These are phyloP conservation scores for Aspergillus sp. DNA, from an alignment of 2,329 filamentous ascomycete genomes.

Conservation along the genomic window DNA sequence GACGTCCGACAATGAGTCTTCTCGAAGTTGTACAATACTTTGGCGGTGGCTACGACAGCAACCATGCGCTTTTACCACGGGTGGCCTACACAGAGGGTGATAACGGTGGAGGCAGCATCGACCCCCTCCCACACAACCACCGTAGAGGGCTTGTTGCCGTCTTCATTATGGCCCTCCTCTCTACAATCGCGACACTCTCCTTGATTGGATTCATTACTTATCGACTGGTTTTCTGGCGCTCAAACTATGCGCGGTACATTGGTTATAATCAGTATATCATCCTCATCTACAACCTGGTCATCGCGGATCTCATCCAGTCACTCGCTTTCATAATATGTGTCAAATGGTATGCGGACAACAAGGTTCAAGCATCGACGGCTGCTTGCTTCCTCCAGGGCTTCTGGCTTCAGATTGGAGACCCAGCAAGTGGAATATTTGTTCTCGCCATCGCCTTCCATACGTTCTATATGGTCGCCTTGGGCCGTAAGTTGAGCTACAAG, in stretches of 20 bases:
- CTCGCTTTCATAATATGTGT: conserved; percentile 55
- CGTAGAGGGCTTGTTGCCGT: conserved; percentile 53
- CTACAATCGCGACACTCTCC: conserved; percentile 48
- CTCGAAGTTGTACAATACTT: conserved; percentile 21
- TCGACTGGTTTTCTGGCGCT: conserved; percentile 56
- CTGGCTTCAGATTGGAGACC: conserved; percentile 58
- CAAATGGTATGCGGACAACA: conserved; percentile 51
- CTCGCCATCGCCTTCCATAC: conserved; percentile 61
- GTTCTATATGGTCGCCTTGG: conserved; percentile 54
- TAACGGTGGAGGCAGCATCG: conserved; percentile 30
- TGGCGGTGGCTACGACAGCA: conserved; percentile 21
- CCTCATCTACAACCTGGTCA: conserved; percentile 57
- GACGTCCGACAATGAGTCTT: conserved; percentile 23
- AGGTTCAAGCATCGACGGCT: conserved; percentile 49
- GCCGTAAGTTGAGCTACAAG: conserved; percentile 51
- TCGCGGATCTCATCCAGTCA: conserved; percentile 59
- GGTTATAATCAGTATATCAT: conserved; percentile 61
- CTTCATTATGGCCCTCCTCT: conserved; percentile 52
- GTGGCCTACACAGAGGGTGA: conserved; percentile 23
- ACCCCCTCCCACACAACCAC: conserved; percentile 40
- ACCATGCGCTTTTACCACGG: conserved; percentile 27
- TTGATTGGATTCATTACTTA: conserved; percentile 56
- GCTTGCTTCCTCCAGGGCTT: conserved; percentile 57
- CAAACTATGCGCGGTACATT: conserved; percentile 53
- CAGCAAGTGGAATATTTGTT: conserved; percentile 58